These are phyloP conservation scores for Goffeauzyma gilvescens DNA, from an alignment of 768 basidiomycete species.

Conservation along the genomic window DNA sequence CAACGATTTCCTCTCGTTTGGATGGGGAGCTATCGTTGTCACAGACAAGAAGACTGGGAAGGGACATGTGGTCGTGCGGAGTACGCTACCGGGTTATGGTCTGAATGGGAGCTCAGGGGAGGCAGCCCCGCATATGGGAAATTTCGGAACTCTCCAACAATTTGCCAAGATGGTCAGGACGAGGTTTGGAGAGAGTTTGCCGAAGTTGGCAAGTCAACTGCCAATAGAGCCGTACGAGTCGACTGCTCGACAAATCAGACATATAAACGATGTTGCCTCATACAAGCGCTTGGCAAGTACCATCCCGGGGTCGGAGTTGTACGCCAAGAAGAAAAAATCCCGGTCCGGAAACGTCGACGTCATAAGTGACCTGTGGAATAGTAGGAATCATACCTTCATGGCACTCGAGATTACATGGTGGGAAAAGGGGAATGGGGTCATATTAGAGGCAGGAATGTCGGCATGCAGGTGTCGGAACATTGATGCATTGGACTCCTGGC, in stretches of 20 bases:
- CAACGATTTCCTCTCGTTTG: constrained; percentile 28
- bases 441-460: constrained; percentile 26
- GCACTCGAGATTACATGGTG: constrained; percentile 28
- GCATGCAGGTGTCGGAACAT: constrained; percentile 27
- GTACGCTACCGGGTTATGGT: too few species aligned
- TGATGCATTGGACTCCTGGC: constrained; percentile 27
- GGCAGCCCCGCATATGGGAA: neutral
- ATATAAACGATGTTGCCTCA: constrained; percentile 20
- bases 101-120: neutral
- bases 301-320: constrained; percentile 25
- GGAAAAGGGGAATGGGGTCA: constrained; percentile 28
- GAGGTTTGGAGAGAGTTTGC: constrained; percentile 11
- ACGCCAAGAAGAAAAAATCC: constrained; percentile 19
- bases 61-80: constrained; percentile 8
- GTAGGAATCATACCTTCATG: constrained; percentile 8
- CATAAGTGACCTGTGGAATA: constrained; percentile 7
- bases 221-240: constrained; percentile 8
- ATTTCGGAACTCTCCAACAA: constrained; percentile 21
- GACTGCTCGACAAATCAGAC: constrained; percentile 21
- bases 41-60: constrained; percentile 8
- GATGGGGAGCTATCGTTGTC: constrained; percentile 27
- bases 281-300: constrained; percentile 26
- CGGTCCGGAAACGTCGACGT: constrained; percentile 12
- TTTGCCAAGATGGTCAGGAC: constrained; percentile 30
- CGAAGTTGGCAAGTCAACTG: constrained; percentile 15